Evolutionary conservation across 148 eudicot species (phyloP), one percentile per base, ranked within the genome.

Genomic region (Camellia granthamiana): DNA sequence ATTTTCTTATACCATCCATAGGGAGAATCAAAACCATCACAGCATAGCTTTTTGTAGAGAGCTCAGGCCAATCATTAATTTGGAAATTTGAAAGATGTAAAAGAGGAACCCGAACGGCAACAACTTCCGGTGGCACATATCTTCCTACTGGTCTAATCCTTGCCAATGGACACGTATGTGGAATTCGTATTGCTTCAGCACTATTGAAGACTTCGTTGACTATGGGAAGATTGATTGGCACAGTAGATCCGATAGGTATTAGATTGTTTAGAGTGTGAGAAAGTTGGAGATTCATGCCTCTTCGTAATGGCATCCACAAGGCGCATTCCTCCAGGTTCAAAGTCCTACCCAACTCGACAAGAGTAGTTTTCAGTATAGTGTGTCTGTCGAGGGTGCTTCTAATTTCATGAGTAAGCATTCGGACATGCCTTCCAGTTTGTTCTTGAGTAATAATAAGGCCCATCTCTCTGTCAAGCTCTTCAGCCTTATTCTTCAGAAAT

Each of bases 351-450:
- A 94, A 86, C 84, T 94, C 97, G 38, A 91, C 92, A 62, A 94
- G 92, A 46, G 98, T 92, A 44, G 98, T 92, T 63, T 84, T 90
- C 69, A 94, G 76, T 73, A 94, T 92, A 0, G 95, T 92, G 84
- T 94, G 89, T 51, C 97, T 84, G 75, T 94, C 94, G 30, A 94
- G 97, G 1, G 98, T 94, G 88, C 97, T 92, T 87, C 98, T 85
- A 66, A 94, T 94, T 84, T 92, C 97, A 85, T 94, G 98, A 65
- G 97, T 94, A 19, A 94, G 90, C 98, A 94, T 94, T 76, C 98
- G 88, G 10, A 94, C 98, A 82, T 94, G 97, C 79, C 98, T 88
- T 59, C 97, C 97, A 14, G 98, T 92, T 87, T 94, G 97, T 85
- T 94, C 98, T 81, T 92, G 92, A 51, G 89, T 89, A 59, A 89